phyloP scores from a whole-genome alignment of 768 basidiomycete species.

The Austroboletus eburneus region DNA sequence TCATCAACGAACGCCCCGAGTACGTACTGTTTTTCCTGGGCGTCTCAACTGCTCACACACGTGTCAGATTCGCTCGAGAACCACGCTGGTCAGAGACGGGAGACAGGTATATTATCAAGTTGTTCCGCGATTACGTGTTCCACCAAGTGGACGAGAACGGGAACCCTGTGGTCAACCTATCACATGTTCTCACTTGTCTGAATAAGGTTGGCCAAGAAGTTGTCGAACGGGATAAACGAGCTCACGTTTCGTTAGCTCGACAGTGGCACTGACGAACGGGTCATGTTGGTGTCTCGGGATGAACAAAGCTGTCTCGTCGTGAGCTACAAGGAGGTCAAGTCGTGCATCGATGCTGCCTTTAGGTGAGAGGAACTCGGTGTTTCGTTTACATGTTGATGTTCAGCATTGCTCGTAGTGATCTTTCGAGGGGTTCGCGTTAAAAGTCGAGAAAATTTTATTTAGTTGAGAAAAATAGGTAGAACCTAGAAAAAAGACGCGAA shows the following conservation, averaged over 20 bases:
- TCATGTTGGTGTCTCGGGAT: slow-evolving; percentile 93
- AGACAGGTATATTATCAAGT: slow-evolving; percentile 95
- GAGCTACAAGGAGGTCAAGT: slow-evolving; percentile 87
- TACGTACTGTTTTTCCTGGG: slow-evolving; percentile 37
- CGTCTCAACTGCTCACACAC: slow-evolving; percentile 7
- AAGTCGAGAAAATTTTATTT: slow-evolving; percentile 5
- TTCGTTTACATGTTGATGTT: not conserved
- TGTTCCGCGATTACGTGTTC: slow-evolving; percentile 98
- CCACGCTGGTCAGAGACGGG: slow-evolving; percentile 98
- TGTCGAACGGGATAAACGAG: too few relatives aligned
- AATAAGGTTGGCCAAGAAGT: slow-evolving; percentile 94
- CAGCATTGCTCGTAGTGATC: slow-evolving; percentile 37
- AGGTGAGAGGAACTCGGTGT: slow-evolving; percentile 45
- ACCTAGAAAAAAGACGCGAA: slow-evolving; percentile 63
- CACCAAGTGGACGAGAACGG: slow-evolving; percentile 93
- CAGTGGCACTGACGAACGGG: slow-evolving; percentile 85
- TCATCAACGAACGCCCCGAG: slow-evolving; percentile 99
- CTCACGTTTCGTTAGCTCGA: slow-evolving; percentile 73
- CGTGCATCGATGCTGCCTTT: slow-evolving; percentile 81
- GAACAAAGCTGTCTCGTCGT: slow-evolving; percentile 96
- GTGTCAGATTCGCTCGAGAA: slow-evolving; percentile 87
- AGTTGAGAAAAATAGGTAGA: slow-evolving; percentile 59
- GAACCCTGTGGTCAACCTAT: slow-evolving; percentile 83
- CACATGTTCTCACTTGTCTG: slow-evolving; percentile 86
- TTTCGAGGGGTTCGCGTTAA: slow-evolving; percentile 31